Evolutionary conservation across 768 basidiomycete species (phyloP).

Genomic region (Leccinum boreale): DNA sequence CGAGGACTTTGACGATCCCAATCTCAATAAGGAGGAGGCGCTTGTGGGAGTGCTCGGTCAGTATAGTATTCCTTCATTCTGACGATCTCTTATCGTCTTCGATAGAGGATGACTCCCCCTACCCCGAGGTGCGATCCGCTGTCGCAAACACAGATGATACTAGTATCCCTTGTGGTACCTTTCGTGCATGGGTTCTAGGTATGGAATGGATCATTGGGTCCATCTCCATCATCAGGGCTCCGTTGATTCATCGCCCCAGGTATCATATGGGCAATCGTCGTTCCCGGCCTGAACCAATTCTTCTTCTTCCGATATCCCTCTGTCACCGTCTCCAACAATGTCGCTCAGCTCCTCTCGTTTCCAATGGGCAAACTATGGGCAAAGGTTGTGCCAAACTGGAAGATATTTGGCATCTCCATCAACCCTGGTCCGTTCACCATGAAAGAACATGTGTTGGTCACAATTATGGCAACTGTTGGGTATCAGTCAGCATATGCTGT

Average conservation of each 20-base stretch:
- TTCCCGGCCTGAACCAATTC: conserved; percentile 76
- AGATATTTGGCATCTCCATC: conserved; percentile 53
- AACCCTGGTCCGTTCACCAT: conserved; percentile 81
- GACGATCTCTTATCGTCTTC: conserved; percentile 13
- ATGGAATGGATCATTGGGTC: not conserved
- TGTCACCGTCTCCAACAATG: conserved; percentile 44
- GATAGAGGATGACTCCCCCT: conserved; percentile 73
- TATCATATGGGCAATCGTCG: conserved; percentile 53
- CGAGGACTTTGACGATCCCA: conserved; percentile 37
- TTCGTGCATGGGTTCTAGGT: conserved; percentile 63
- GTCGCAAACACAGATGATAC: conserved; percentile 73
- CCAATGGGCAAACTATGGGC: conserved; percentile 68
- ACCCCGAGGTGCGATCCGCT: conserved; percentile 78
- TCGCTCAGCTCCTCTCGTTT: conserved; percentile 71
- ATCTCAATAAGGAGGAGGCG: conserved; percentile 30
- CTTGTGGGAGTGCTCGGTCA: conserved; percentile 27
- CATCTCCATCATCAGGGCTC: not conserved
- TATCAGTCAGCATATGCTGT: conserved; percentile 24
- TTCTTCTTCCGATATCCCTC: conserved; percentile 70
- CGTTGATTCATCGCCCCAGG: conserved; percentile 11
- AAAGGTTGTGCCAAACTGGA: conserved; percentile 44
- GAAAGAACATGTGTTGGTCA: conserved; percentile 72
- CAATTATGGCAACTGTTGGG: conserved; percentile 59
- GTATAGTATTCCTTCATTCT: not conserved
- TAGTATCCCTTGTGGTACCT: conserved; percentile 55